phyloP scores from a whole-genome alignment of 768 basidiomycete species.

The Mycena olivaceomarginata region DNA sequence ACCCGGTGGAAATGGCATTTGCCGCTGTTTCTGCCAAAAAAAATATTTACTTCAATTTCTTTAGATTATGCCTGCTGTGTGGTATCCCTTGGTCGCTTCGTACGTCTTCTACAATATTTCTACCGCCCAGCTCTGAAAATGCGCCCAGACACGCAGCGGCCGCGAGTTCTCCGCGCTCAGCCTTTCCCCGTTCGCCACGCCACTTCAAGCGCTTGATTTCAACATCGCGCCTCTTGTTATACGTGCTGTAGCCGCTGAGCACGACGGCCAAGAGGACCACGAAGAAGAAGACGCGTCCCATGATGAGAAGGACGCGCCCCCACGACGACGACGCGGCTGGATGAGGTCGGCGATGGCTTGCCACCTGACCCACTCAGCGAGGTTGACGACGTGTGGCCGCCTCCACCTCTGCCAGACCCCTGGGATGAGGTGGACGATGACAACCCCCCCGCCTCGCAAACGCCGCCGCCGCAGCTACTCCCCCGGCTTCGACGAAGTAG shows the following conservation, averaged over 20 bases:
- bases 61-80: too few species aligned
- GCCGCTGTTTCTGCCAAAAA: too few species aligned
- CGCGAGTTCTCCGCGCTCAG: background rate
- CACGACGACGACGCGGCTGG: too few species aligned
- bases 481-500: background rate
- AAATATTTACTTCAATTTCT: too few species aligned
- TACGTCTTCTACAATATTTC: too few species aligned
- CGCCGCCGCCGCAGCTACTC: background rate
- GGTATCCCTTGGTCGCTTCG: too few species aligned
- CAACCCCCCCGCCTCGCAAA: background rate
- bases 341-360: too few species aligned
- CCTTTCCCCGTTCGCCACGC: background rate
- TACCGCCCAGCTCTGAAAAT: too few species aligned
- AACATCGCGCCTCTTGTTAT: background rate
- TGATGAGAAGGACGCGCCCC: background rate
- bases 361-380: too few species aligned
- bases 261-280: constrained; percentile 5
- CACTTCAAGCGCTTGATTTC: background rate
- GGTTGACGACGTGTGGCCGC: too few species aligned
- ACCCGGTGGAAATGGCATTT: too few species aligned
- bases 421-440: background rate
- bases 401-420: background rate
- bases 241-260: background rate
- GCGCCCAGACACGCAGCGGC: constrained; percentile 18
- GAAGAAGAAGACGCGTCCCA: background rate